Conservation (phyloP, 768 basidiomycete species). For the Trametes elegans region DNA sequence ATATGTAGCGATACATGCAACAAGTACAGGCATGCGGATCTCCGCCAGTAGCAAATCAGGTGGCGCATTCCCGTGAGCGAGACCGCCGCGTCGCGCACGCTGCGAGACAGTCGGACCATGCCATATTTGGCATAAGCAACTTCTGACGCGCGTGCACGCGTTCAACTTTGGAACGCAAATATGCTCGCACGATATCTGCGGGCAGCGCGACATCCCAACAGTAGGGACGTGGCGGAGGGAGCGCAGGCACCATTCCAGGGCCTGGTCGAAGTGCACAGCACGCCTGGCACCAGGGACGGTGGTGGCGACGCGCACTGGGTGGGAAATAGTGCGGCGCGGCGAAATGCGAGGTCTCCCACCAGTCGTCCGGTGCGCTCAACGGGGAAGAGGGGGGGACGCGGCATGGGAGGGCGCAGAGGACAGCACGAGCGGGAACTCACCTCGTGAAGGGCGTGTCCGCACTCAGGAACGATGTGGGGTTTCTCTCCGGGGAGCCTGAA, state of each 20-base stretch:
- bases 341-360: neutral
- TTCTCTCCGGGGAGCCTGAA: slow-evolving; percentile 95
- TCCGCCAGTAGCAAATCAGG: neutral
- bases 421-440: no score
- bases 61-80: no score
- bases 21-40: neutral
- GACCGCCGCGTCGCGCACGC: neutral
- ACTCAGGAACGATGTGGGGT: slow-evolving; percentile 95
- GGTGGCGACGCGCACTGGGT: slow-evolving; percentile 2
- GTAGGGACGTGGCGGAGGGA: neutral
- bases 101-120: neutral
- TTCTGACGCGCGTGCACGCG: neutral
- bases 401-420: no score
- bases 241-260: slow-evolving; percentile 3
- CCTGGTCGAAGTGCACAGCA: neutral
- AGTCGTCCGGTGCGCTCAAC: neutral
- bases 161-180: neutral
- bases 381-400: neutral
- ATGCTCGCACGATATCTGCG: neutral
- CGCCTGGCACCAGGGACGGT: neutral
- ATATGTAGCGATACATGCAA: neutral
- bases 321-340: slow-evolving; percentile 12
- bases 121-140: neutral
- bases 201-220: neutral
- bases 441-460: slow-evolving; percentile 97